phyloP scores from a whole-genome alignment of 2,329 filamentous ascomycete genomes.

The Xylaria sp. region DNA sequence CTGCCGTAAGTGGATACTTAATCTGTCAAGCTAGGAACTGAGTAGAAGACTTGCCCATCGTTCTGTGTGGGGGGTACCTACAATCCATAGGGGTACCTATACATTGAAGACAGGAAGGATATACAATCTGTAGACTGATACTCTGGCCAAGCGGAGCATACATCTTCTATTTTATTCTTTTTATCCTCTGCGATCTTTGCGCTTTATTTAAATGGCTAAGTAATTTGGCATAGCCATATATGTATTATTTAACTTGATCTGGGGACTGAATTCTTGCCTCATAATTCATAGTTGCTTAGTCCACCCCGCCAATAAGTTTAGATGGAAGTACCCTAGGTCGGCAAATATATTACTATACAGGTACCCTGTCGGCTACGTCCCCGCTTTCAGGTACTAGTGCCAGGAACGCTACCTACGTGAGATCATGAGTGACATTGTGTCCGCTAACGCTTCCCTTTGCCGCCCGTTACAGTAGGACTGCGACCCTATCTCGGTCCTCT shows the following conservation, averaged over 20 bases:
- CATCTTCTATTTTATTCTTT: neutral
- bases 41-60: neutral
- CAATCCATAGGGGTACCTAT: neutral
- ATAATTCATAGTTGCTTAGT: too few species aligned
- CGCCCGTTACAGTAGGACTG: slow-evolving; percentile 6
- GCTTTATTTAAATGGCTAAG: neutral
- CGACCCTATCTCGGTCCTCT: slow-evolving; percentile 9
- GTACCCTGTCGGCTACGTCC: neutral
- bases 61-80: neutral
- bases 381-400: slow-evolving; percentile 22
- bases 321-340: neutral
- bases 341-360: too few species aligned
- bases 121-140: neutral
- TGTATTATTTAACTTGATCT: neutral
- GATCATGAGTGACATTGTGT: slow-evolving; percentile 23
- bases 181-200: neutral
- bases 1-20: slow-evolving; percentile 12
- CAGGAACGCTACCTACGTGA: slow-evolving; percentile 19
- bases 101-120: neutral
- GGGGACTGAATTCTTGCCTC: neutral
- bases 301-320: too few species aligned
- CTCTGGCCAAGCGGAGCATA: neutral
- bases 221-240: neutral
- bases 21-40: neutral
- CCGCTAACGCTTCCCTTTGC: slow-evolving; percentile 15